phyloP scores from a whole-genome alignment of 2,329 filamentous ascomycete species.

The Aspergillus proliferans region DNA sequence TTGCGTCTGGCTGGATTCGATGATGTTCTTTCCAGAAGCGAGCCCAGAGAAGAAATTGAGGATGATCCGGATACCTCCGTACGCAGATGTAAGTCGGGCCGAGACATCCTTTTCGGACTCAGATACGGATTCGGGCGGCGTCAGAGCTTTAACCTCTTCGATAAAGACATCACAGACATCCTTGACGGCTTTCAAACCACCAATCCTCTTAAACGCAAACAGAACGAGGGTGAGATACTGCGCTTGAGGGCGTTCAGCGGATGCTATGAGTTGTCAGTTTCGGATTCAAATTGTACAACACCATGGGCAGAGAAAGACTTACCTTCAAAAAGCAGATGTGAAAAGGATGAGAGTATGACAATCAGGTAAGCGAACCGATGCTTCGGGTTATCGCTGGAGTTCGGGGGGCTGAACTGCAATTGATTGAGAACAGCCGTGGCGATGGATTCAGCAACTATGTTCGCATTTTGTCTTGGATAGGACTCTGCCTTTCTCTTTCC shows the following conservation, averaged over 20 bases:
- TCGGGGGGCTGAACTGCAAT: slow-evolving; percentile 48
- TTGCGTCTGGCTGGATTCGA: slow-evolving; percentile 64
- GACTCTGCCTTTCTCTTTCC: slow-evolving; percentile 66
- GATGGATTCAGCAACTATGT: slow-evolving; percentile 60
- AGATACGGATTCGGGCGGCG: slow-evolving; percentile 37
- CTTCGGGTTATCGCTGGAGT: slow-evolving; percentile 47
- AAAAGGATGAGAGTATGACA: slow-evolving; percentile 69
- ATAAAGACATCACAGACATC: slow-evolving; percentile 65
- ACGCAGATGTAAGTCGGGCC: slow-evolving; percentile 45
- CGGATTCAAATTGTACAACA: not conserved
- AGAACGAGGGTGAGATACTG: slow-evolving; percentile 65
- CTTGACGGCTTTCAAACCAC: slow-evolving; percentile 69
- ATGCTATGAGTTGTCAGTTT: slow-evolving; percentile 18
- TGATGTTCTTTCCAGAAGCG: slow-evolving; percentile 69
- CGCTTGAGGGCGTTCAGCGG: slow-evolving; percentile 46
- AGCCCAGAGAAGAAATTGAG: slow-evolving; percentile 74
- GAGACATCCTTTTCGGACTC: slow-evolving; percentile 35
- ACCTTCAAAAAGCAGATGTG: slow-evolving; percentile 72
- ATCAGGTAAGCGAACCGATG: slow-evolving; percentile 73
- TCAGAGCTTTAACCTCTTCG: slow-evolving; percentile 48
- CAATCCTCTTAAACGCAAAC: slow-evolving; percentile 75
- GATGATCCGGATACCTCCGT: slow-evolving; percentile 70
- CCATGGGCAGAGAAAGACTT: slow-evolving; percentile 19
- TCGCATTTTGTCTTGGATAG: slow-evolving; percentile 56
- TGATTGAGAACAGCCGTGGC: slow-evolving; percentile 65